Evolutionary conservation across 106 monocot species (phyloP), one percentile per base, ranked within the genome.

Genomic region (Dendrobium huoshanense): DNA sequence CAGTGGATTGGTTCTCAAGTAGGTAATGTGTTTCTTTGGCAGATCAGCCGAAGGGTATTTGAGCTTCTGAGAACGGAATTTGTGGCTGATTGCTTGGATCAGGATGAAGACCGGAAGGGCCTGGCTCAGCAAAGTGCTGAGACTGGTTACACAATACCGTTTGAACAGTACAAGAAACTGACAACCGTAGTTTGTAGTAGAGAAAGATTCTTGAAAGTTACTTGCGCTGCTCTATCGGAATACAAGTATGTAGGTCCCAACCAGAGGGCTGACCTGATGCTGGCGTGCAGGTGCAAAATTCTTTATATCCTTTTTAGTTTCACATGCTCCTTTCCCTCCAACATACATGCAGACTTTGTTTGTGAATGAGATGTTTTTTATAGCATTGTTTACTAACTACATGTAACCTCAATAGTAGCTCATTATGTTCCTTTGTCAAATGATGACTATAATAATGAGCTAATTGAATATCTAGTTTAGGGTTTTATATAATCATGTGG

Each of bases 21-120:
- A 16, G 70, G 9, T 45, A 29, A 48, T 81, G 9, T 7, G 19
- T 44, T 55, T 31, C 70, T 29, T 81, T 74, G 7, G n/a, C 88
- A 96, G 96, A 96, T 96, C 7, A 96, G 96, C 81, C 84, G 87
- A 77, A 89, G 93, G 78, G 96, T 96, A 4, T 96, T 93, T 79
- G 93, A 91, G 27, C 82, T 88, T 77, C 81, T 87, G 74, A 86
- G 83, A 72, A 47, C 11, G 13, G 65, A 82, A 80, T 31, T 22
- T 20, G 48, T 72, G 33, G 33, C 77, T 33, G 67, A 79, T 48
- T 54, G 44, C 40, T 74, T 79, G 78, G 65, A 67, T 58, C 73
- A 76, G 42, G 85, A 81, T 27, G 33, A 70, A 70, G 27, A 31
- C 13, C 33, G 11, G 33, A 33, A 27, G 37, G 3, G 27, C 33